phyloP scores from a whole-genome alignment of 805 yeast species.

The Zygotorulaspora sp. region DNA sequence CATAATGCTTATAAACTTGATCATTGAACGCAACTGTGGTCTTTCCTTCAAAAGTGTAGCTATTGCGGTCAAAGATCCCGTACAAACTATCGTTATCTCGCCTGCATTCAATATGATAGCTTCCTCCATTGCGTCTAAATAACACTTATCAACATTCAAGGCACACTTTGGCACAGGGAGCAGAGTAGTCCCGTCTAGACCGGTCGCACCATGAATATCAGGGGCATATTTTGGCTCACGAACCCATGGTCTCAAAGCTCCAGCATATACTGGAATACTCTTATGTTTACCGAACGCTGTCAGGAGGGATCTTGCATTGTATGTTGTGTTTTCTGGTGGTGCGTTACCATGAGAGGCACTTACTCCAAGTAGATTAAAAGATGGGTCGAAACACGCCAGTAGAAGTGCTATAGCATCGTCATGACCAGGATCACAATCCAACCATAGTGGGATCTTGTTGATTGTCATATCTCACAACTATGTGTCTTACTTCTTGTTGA shows the following conservation, averaged over 20 bases:
- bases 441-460: conserved; percentile 62
- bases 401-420: conserved; percentile 80
- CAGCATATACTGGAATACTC: conserved; percentile 61
- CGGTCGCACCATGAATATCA: conserved; percentile 67
- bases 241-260: conserved; percentile 54
- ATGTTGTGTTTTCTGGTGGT: conserved; percentile 57
- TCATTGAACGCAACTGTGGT: conserved; percentile 49
- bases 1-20: conserved; percentile 63
- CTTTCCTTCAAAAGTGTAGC: conserved; percentile 49
- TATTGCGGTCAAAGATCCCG: conserved; percentile 75
- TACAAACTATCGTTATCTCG: conserved; percentile 58
- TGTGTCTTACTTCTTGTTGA: too few species aligned
- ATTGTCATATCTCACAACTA: conserved; percentile 20
- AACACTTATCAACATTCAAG: conserved; percentile 34
- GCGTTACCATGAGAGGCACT: conserved; percentile 75
- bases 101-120: conserved; percentile 45
- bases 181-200: conserved; percentile 68
- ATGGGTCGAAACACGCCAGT: conserved; percentile 56
- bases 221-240: conserved; percentile 49
- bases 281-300: conserved; percentile 48
- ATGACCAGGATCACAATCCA: conserved; percentile 91
- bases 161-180: conserved; percentile 46
- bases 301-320: conserved; percentile 61
- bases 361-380: conserved; percentile 58
- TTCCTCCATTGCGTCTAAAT: conserved; percentile 39